Base-by-base conservation (phyloP, 1,284 basidiomycete genomes). In the Austropuccinia psidii region DNA sequence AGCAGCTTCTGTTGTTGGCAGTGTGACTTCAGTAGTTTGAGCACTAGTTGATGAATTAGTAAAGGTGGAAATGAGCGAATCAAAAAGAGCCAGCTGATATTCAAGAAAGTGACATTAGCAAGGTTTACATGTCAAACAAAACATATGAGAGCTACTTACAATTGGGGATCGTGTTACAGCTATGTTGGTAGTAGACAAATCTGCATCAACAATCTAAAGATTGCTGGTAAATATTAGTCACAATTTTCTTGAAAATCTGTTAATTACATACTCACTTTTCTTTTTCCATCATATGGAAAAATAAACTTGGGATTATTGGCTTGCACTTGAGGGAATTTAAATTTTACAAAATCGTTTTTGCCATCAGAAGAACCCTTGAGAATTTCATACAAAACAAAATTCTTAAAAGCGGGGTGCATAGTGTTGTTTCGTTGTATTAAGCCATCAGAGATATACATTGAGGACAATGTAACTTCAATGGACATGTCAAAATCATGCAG, bases 11-110 rank as follows among this genome's bases (percentile, higher is more conserved):
- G 39, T 8, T 17, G 61, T 19, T 64, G 24, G 74, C n/a, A 73
- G 50, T 0, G 75, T 50, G 6, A 76, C 74, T 31, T 7, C 55
- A 45, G 60, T 31, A 29, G 47, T 33, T 1, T 75, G 74, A 5
- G 75, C 64, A 1, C 73, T 52, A 5, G 77, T 72, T 37, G 81
- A 79, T 62, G 84, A 80, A 4, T 89, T 86, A 17, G 92, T 90
- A 81, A 97, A 97, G 0, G 94, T 96, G 6, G 91, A 90, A 90
- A 99, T 96, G 81, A 99, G 88, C 83, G 96, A 98, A 82, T 98
- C 93, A 81, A 98, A 98, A 11, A 98, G 83, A 1, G 89, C 86
- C 49, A 99, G 83, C 77, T 77, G 55, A n/a, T n/a, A n/a, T n/a
- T n/a, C 31, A 41, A 37, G 21, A 57, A 47, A 29, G 73, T 35